Evolutionary conservation across 2,329 filamentous ascomycete genomes (phyloP).

Genomic region (Aspergillus quadrilineatus): DNA sequence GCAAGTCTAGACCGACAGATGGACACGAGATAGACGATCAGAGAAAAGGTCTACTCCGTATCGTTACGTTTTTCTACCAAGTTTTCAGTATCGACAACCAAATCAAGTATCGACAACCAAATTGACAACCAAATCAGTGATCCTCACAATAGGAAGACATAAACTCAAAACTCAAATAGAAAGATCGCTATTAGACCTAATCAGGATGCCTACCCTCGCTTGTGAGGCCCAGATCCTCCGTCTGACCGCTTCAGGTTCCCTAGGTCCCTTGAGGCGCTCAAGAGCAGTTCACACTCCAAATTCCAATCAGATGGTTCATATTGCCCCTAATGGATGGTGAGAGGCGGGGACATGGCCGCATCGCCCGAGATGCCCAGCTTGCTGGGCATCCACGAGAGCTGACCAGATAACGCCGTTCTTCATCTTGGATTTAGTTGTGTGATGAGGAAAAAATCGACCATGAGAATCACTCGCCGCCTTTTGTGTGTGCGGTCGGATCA

Average conservation of each 20-base stretch:
- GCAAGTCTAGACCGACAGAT: not conserved
- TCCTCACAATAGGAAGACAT: not conserved
- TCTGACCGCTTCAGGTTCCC: not conserved
- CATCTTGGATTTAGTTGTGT: slow-evolving; percentile 46
- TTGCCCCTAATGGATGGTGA: slow-evolving; percentile 38
- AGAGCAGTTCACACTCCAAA: not conserved
- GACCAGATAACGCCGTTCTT: slow-evolving; percentile 38
- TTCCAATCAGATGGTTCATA: slow-evolving; percentile 37
- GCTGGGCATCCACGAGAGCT: slow-evolving; percentile 36
- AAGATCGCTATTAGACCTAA: too few species aligned
- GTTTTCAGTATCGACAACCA: not conserved
- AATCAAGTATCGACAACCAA: not conserved
- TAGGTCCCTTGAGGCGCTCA: not conserved
- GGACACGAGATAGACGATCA: not conserved
- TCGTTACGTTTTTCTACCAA: not conserved
- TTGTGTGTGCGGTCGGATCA: slow-evolving; percentile 15
- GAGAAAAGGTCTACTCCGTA: not conserved
- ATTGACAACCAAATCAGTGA: not conserved
- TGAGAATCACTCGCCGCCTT: not conserved
- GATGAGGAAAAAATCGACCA: slow-evolving; percentile 28
- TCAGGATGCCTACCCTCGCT: not conserved
- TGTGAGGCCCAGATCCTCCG: not conserved
- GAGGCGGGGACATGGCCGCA: slow-evolving; percentile 40
- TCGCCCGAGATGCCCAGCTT: slow-evolving; percentile 35
- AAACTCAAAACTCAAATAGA: not conserved